phyloP scores from a whole-genome alignment of 2,329 filamentous ascomycete genomes.

The Bimuria novae-zelandiae region DNA sequence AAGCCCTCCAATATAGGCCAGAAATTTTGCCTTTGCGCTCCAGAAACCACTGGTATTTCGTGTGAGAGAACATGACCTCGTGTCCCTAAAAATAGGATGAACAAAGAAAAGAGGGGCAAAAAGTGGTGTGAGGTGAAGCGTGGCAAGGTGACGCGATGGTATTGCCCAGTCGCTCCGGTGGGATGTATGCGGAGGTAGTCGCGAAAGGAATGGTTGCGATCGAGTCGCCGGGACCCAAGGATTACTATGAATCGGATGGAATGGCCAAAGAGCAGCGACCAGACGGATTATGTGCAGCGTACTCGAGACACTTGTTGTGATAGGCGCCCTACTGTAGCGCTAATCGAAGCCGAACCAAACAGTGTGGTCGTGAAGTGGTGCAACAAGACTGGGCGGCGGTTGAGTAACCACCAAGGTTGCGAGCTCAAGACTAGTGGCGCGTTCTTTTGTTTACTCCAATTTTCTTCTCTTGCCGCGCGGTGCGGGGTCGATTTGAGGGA shows the following conservation, averaged over 20 bases:
- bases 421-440: constrained; percentile 25
- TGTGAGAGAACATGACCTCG: constrained; percentile 33
- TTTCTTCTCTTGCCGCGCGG: constrained; percentile 93
- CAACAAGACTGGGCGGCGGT: constrained; percentile 18
- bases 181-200: constrained; percentile 17
- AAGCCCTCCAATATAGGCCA: constrained; percentile 17
- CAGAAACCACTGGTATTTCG: constrained; percentile 28
- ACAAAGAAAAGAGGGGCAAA: constrained; percentile 28
- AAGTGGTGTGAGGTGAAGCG: constrained; percentile 6
- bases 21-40: constrained; percentile 38
- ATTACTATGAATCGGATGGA: constrained; percentile 24
- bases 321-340: constrained; percentile 27
- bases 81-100: constrained; percentile 28
- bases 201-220: constrained; percentile 30
- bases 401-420: constrained; percentile 32
- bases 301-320: constrained; percentile 13
- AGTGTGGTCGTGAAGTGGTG: constrained; percentile 23
- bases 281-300: constrained; percentile 18
- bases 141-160: constrained; percentile 5
- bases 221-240: constrained; percentile 44
- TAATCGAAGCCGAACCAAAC: constrained; percentile 20
- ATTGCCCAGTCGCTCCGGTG: constrained; percentile 1
- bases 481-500: constrained; percentile 76
- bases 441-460: constrained; percentile 52
- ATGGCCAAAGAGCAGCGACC: constrained; percentile 11